Evolutionary conservation across 163 green algal genomes (phyloP).

Genomic region (Scenedesmus sp.): DNA sequence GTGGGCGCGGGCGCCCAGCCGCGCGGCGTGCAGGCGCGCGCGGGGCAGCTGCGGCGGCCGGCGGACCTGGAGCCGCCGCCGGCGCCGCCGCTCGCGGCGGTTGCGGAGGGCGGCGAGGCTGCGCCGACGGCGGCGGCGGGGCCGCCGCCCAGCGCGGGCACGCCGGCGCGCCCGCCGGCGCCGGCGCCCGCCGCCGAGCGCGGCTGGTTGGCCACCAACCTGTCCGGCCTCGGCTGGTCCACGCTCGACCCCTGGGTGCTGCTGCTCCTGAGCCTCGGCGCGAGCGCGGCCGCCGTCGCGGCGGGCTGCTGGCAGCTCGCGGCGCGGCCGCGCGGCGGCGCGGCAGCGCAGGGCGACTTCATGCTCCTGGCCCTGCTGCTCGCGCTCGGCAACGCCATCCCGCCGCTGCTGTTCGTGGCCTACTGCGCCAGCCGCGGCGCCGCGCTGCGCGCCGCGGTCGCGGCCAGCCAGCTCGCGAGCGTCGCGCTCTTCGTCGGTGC

Average conservation of each 20-base stretch:
- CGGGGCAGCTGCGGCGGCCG: no score
- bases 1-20: no score
- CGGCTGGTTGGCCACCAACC: constrained; percentile 19
- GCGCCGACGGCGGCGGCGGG: no score
- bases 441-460: constrained; percentile 8
- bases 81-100: no score
- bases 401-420: constrained; percentile 43
- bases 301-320: constrained; percentile 14
- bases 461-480: background rate
- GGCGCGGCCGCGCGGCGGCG: no score
- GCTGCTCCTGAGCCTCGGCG: constrained; percentile 1
- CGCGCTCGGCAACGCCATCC: constrained; percentile 27
- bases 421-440: constrained; percentile 32
- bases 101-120: no score
- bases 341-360: constrained; percentile 32
- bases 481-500: constrained; percentile 4
- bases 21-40: no score
- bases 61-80: no score
- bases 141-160: no score
- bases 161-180: no score
- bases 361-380: constrained; percentile 35
- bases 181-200: no score
- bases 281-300: background rate
- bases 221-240: background rate
- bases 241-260: constrained; percentile 20